Conservation (phyloP, 2,329 filamentous ascomycete genomes). For the Aspergillus proliferans region DNA sequence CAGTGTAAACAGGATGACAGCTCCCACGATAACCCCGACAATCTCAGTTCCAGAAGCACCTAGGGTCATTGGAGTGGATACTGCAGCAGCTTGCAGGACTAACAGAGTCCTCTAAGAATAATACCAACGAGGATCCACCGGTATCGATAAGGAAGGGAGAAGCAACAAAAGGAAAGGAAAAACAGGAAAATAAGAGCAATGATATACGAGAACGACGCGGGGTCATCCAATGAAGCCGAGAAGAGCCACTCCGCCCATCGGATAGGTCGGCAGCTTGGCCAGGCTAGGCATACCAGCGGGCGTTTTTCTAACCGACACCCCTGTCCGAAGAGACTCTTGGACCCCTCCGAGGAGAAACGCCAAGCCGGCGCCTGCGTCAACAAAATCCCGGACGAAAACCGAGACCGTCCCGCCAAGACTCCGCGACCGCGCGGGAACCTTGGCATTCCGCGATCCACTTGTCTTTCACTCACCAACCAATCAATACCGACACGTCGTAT, state of each 20-base stretch:
- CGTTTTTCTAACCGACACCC: neutral
- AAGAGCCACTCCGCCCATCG: constrained; percentile 1
- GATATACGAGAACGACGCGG: constrained; percentile 3
- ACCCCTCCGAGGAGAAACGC: constrained; percentile 6
- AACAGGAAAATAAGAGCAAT: constrained; percentile 6
- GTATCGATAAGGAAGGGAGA: neutral
- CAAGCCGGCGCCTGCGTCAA: constrained; percentile 7
- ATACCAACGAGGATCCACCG: neutral
- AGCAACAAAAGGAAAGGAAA: neutral
- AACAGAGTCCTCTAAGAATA: neutral
- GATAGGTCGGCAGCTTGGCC: constrained; percentile 10
- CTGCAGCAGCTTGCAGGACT: neutral
- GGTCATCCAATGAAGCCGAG: neutral
- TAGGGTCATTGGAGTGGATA: constrained; percentile 14
- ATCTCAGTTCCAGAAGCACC: constrained; percentile 17
- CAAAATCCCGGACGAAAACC: neutral
- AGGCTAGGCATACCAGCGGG: neutral
- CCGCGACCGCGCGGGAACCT: constrained; percentile 11
- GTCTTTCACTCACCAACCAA: constrained; percentile 5
- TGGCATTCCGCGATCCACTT: constrained; percentile 13
- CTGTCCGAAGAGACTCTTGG: neutral
- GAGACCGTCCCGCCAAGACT: constrained; percentile 12
- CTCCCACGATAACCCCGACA: constrained; percentile 25
- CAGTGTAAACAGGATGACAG: constrained; percentile 20
- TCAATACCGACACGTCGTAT: neutral